phyloP scores from a whole-genome alignment of 2,329 filamentous ascomycete genomes.

The Alternaria panax region DNA sequence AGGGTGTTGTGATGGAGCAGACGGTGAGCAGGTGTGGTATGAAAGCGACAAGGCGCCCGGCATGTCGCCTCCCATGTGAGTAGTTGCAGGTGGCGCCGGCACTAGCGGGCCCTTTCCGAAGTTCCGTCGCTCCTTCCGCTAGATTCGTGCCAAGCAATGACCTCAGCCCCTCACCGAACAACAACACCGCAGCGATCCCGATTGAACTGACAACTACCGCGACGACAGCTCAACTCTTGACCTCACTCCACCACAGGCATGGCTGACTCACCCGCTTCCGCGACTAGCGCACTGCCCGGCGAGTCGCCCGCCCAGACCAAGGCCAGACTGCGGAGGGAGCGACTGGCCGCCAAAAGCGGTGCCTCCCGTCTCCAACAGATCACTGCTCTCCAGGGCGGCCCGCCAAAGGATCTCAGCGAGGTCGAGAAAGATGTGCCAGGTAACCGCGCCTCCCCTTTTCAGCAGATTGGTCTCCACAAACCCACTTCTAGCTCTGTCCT shows the following conservation, averaged over 20 bases:
- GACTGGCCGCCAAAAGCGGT: slow-evolving; percentile 78
- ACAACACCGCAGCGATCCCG: neutral
- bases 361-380: slow-evolving; percentile 76
- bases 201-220: slow-evolving; percentile 1
- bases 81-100: neutral
- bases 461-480: slow-evolving; percentile 12
- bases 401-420: slow-evolving; percentile 44
- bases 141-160: slow-evolving; percentile 21
- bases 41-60: neutral
- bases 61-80: neutral
- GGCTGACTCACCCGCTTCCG: slow-evolving; percentile 34
- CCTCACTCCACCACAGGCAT: slow-evolving; percentile 20
- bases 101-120: neutral
- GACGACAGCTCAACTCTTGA: neutral
- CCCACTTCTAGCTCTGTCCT: neutral
- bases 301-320: slow-evolving; percentile 61
- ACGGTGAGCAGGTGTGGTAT: neutral
- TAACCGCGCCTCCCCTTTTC: slow-evolving; percentile 19
- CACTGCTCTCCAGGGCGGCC: slow-evolving; percentile 70
- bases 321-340: slow-evolving; percentile 78
- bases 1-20: neutral
- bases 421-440: slow-evolving; percentile 47
- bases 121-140: neutral
- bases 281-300: slow-evolving; percentile 24
- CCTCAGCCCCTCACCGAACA: slow-evolving; percentile 18